A percentile compares a stretch with the other conserved stretches of the same genome.
phyloP scores from a whole-genome alignment of 78 protist genomes.

The Mastigamoeba balamuthi region DNA sequence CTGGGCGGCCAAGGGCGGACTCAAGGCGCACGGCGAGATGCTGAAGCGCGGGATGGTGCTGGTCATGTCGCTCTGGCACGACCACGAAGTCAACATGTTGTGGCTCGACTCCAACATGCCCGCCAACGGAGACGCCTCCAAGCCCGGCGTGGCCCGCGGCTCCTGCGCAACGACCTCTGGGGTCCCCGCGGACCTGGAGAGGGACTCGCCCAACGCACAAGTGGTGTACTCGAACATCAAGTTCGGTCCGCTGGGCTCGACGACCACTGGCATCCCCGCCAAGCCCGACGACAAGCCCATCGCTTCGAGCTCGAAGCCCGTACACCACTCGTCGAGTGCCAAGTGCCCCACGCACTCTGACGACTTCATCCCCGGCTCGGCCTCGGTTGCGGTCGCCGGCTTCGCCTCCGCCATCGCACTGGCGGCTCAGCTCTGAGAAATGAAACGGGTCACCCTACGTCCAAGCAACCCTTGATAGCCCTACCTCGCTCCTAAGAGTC shows the following conservation, averaged over 20 bases:
- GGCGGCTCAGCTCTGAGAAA: too few relatives aligned
- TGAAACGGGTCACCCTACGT: too few relatives aligned
- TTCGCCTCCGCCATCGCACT: too few relatives aligned
- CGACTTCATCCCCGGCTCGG: too few relatives aligned
- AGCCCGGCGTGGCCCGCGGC: constrained; percentile 52
- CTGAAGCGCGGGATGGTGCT: constrained; percentile 46
- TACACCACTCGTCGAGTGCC: too few relatives aligned
- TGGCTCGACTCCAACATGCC: constrained; percentile 55
- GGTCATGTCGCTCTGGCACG: constrained; percentile 63
- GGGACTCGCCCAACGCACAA: constrained; percentile 33
- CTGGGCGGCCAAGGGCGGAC: constrained; percentile 45
- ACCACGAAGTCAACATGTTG: constrained; percentile 38
- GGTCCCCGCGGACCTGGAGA: constrained; percentile 33
- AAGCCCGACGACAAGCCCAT: too few relatives aligned
- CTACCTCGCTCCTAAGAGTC: too few relatives aligned
- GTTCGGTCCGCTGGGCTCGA: constrained; percentile 33
- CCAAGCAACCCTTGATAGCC: too few relatives aligned
- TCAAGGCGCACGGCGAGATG: constrained; percentile 37
- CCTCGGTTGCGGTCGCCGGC: too few relatives aligned
- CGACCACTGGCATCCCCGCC: too few relatives aligned
- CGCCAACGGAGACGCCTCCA: not conserved
- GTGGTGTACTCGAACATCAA: constrained; percentile 44
- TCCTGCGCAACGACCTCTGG: constrained; percentile 46
- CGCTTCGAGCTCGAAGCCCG: too few relatives aligned
- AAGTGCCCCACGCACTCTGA: too few relatives aligned